Percentiles rank a stretch among this genome's conserved stretches.
Conservation (phyloP, 139 green algal species). For the Marvania coccoides region DNA sequence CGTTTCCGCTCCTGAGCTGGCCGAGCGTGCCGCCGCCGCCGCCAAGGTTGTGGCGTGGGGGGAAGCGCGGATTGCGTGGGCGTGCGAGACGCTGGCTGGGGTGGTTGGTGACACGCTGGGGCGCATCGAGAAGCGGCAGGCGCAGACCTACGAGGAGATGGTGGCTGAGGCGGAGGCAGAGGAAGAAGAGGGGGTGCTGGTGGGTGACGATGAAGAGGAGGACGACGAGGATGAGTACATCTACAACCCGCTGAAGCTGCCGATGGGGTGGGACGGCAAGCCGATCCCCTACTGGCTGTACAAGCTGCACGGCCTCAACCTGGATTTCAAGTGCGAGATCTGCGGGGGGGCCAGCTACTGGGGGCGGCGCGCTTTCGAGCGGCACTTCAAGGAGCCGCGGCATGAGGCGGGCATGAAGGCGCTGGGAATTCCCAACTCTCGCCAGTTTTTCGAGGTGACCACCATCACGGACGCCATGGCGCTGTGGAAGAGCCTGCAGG, state of each 20-base stretch:
- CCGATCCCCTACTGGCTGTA: constrained; percentile 99
- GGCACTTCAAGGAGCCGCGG: constrained; percentile 91
- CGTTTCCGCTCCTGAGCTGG: neutral
- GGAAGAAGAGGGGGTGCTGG: constrained; percentile 16
- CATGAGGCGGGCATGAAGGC: constrained; percentile 90
- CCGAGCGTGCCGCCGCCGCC: neutral
- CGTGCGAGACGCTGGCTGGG: constrained; percentile 48
- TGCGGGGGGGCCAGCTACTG: constrained; percentile 91
- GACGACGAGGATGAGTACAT: constrained; percentile 82
- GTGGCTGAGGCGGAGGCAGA: constrained; percentile 45
- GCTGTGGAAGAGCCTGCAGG: constrained; percentile 76
- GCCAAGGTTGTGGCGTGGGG: constrained; percentile 20
- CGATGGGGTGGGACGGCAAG: constrained; percentile 98
- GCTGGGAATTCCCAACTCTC: constrained; percentile 95
- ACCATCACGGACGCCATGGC: constrained; percentile 80
- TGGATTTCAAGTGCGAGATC: constrained; percentile 95
- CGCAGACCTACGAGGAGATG: constrained; percentile 90
- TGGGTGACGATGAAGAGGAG: constrained; percentile 25
- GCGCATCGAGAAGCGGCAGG: constrained; percentile 88
- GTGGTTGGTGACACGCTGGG: constrained; percentile 68
- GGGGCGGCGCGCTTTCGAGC: constrained; percentile 91
- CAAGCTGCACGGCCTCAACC: constrained; percentile 97
- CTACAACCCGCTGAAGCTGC: constrained; percentile 99
- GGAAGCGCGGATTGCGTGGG: constrained; percentile 20
- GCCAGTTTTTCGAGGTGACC: constrained; percentile 90